Conservation (phyloP, 1,284 basidiomycete genomes). For the Polyporus tsugae region DNA sequence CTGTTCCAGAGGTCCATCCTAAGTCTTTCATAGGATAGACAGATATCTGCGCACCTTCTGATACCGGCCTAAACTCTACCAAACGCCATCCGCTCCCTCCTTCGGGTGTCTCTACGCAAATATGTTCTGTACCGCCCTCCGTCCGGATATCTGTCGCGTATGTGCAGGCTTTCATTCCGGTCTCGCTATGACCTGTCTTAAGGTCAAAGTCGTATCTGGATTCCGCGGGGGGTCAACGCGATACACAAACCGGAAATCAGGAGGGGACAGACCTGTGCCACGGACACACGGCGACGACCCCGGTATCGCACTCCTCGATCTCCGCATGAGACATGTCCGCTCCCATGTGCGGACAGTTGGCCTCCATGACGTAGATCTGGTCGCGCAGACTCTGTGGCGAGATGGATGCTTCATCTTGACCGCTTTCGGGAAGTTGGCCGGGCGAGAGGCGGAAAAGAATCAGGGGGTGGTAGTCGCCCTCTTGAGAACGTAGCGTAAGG, state of each 20-base stretch:
- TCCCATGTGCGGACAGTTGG: slow-evolving; percentile 85
- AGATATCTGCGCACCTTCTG: slow-evolving; percentile 65
- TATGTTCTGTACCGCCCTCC: slow-evolving; percentile 53
- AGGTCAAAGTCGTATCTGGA: slow-evolving; percentile 79
- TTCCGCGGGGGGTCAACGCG: neutral
- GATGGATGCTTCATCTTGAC: slow-evolving; percentile 16
- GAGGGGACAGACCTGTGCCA: slow-evolving; percentile 75
- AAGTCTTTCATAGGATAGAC: neutral
- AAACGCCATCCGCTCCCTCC: slow-evolving; percentile 70
- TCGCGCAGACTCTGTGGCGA: slow-evolving; percentile 29
- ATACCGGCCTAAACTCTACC: slow-evolving; percentile 81
- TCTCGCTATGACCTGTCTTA: slow-evolving; percentile 76
- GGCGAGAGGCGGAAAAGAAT: slow-evolving; percentile 74
- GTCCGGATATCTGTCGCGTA: slow-evolving; percentile 68
- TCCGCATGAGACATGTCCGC: slow-evolving; percentile 86
- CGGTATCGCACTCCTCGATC: slow-evolving; percentile 74
- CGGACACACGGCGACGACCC: slow-evolving; percentile 76
- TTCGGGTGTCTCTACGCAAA: slow-evolving; percentile 74
- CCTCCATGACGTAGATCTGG: slow-evolving; percentile 86
- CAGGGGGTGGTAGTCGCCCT: slow-evolving; percentile 72
- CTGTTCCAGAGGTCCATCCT: slow-evolving; percentile 44
- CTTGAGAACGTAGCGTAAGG: slow-evolving; percentile 69
- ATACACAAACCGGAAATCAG: neutral
- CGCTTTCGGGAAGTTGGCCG: slow-evolving; percentile 28
- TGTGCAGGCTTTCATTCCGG: slow-evolving; percentile 82